These are phyloP conservation scores for Staphylotrichum longicolle DNA, from an alignment of 495 filamentous ascomycete genomes.

Conservation along the genomic window DNA sequence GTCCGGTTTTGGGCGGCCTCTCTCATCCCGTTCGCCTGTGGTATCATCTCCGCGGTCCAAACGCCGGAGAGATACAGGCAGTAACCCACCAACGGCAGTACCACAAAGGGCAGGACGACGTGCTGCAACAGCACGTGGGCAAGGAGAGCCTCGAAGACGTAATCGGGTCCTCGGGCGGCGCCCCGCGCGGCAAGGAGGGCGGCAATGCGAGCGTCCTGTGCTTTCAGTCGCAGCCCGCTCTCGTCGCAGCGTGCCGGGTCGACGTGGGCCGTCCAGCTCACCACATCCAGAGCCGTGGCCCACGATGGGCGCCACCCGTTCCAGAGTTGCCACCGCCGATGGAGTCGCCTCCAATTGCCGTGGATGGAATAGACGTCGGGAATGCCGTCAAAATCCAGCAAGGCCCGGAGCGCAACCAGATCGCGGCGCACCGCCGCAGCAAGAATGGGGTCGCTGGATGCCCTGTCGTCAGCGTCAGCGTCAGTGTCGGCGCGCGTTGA, in stretches of 20 bases:
- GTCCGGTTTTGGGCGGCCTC: background rate
- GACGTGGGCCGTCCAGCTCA: background rate
- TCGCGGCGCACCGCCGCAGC: background rate
- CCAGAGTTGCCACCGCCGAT: background rate
- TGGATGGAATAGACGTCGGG: background rate
- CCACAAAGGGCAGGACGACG: conserved; percentile 2
- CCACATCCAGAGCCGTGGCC: background rate
- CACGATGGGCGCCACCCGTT: background rate
- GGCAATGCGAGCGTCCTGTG: background rate
- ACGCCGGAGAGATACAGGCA: conserved; percentile 1
- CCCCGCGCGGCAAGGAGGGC: background rate
- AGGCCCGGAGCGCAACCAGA: background rate
- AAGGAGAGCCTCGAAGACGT: conserved; percentile 2
- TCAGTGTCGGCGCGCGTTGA: background rate
- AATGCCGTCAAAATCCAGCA: background rate
- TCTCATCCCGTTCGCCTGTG: background rate
- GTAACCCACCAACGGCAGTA: background rate
- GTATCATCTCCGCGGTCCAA: background rate
- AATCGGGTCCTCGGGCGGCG: background rate
- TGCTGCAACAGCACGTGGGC: background rate
- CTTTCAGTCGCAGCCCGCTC: background rate
- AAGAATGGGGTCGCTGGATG: background rate
- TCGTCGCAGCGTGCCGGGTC: background rate
- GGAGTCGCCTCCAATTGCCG: background rate
- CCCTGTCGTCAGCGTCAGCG: background rate